Evolutionary conservation across 257 asterid species (phyloP), one percentile per base, ranked within the genome.

Genomic region (Buddleja alternifolia): DNA sequence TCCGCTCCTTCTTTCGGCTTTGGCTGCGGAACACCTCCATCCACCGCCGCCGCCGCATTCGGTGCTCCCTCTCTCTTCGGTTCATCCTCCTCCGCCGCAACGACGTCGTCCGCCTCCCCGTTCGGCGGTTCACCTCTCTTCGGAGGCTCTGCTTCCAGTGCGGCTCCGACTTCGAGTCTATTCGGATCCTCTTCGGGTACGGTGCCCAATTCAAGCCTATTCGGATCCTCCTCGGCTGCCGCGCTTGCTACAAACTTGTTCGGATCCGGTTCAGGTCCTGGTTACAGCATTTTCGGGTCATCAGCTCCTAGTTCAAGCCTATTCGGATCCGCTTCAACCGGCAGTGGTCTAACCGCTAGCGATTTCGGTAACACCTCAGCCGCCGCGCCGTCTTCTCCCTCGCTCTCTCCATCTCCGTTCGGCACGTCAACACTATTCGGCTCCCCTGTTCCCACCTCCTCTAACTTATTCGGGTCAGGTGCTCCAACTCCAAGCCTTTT

Each of bases 1-100:
- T 55, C 85, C 25, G 52, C 81, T 17, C 67, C 83, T 40, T 71
- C 86, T 2, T 77, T 76, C 4, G 90, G 86, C 46, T 84, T 77
- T 57, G 81, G 81, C 20, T 52, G 76, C 25, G 66, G 66, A 17
- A 34, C 84, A 4, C 11, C 85, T 24, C 45, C 86, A 16, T 8
- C 70, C 44, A 2, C 78, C 21, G 32, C 72, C 60, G 14, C 75
- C 44, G 2, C 68, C 63, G 46, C 73, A 14, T 71, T 71, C 37
- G 78, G 77, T 60, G 73, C 55, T 47, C 34, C 79, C 11, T 7
- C 70, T 37, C 23, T 40, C 10, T 75, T 77, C 48, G 79, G 79
- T 9, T 29, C 77, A 1, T 47, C 72, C 29, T 19, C 80, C 32
- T 20, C 87, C n/a, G 47, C 73, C 0, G 29, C 73, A 2, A 23